These are phyloP conservation scores for Capsicum rhomboideum DNA, from an alignment of 257 asterid species.

Conservation along the genomic window DNA sequence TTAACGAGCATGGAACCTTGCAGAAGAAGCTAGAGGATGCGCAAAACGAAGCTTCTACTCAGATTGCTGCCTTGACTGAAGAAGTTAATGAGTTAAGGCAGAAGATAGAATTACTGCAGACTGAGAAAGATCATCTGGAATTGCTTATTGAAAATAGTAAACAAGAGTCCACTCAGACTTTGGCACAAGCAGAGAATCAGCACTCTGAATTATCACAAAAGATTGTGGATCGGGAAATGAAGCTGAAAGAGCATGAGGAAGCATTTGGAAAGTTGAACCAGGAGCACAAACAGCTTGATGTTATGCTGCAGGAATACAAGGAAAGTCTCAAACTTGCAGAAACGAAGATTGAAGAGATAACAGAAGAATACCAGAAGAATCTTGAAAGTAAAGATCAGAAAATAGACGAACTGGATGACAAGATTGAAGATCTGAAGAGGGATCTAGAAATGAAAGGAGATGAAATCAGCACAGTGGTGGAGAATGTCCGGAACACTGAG, in stretches of 20 bases:
- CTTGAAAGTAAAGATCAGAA: slow-evolving; percentile 34
- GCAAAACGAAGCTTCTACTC: slow-evolving; percentile 33
- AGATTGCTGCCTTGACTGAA: slow-evolving; percentile 28
- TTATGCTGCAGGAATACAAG: slow-evolving; percentile 29
- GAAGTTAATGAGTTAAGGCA: slow-evolving; percentile 30
- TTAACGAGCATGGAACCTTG: slow-evolving; percentile 20
- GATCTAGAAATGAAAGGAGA: slow-evolving; percentile 88
- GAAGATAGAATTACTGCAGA: slow-evolving; percentile 37
- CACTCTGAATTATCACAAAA: slow-evolving; percentile 38
- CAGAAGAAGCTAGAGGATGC: slow-evolving; percentile 46
- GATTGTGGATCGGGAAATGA: slow-evolving; percentile 35
- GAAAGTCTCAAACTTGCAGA: slow-evolving; percentile 45
- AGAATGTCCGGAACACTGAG: slow-evolving; percentile 60
- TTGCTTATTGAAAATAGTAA: slow-evolving; percentile 34
- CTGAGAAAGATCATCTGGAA: slow-evolving; percentile 46
- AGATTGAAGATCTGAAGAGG: slow-evolving; percentile 48
- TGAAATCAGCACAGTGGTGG: slow-evolving; percentile 47
- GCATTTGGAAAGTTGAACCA: slow-evolving; percentile 34
- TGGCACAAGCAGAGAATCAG: slow-evolving; percentile 34
- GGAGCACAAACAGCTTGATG: slow-evolving; percentile 37
- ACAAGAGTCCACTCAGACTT: slow-evolving; percentile 35
- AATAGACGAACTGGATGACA: slow-evolving; percentile 45
- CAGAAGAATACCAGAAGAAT: slow-evolving; percentile 34
- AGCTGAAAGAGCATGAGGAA: slow-evolving; percentile 48
- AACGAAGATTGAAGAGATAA: slow-evolving; percentile 44